Evolutionary conservation across 2,329 filamentous ascomycete species (phyloP), one percentile per base, ranked within the genome.

Genomic region (Thielaviopsis ethacetica): DNA sequence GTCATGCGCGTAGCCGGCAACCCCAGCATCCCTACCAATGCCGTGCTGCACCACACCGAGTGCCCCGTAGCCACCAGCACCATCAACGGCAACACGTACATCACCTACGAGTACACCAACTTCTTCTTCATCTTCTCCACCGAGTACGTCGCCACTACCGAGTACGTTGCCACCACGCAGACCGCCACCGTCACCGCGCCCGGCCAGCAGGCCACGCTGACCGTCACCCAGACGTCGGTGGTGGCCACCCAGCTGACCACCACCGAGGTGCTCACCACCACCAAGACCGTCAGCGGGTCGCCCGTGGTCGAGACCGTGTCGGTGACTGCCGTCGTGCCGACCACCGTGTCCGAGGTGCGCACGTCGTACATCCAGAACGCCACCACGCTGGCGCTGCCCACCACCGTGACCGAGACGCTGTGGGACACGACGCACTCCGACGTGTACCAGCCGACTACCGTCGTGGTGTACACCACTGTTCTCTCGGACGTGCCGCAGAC

Each of bases 91-190:
- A 62, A 64, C 13, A 66, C 63, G n/a, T 58, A 62, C n/a, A 27
- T 59, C 22, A 61, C 57, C 6, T 30, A 64, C 27, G 59, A 64
- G 19, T 62, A 61, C 44, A 63, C 61, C n/a, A 65, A 65, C 19
- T 59, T 21, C 44, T 22, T 52, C 19, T 66, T 66, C 7, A 58
- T 63, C 41, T 66, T 64, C 15, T 62, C 62, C 10, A 58, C 56
- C 19, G 58, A 59, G 21, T 62, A 56, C 15, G 41, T 53, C 17
- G 65, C 62, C 13, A 44, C 62, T 7, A 61, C 62, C 7, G 51
- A 60, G 50, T 64, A 61, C 27, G 56, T 62, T 21, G 63, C 62
- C 4, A 59, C 65, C 50, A 65, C 64, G 58, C 30, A 56, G 54
- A 56, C 38, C 1, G 34, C 24, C 19, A 56, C 54, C 1, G 53